Percentiles rank a stretch among this genome's conserved stretches.
Evolutionary conservation across 352 stramenopile genomes (phyloP).

Genomic region (Phytophthora pistaciae): DNA sequence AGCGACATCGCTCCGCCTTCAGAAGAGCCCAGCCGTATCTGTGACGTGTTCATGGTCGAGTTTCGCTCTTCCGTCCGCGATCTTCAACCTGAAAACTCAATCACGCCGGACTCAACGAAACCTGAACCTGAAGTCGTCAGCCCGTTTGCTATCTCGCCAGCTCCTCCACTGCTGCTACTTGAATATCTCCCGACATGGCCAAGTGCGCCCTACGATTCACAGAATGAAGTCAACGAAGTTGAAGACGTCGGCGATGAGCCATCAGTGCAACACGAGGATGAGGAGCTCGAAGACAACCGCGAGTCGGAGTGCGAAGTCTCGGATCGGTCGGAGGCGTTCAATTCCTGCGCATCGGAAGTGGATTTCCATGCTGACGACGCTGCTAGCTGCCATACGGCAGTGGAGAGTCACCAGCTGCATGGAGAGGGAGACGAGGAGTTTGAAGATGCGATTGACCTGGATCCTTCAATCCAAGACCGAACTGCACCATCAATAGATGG

Average conservation of each 20-base stretch:
- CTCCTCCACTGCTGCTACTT: conserved; percentile 21
- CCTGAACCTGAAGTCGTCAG: not conserved
- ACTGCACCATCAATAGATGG: not conserved
- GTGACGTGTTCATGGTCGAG: conserved; percentile 1
- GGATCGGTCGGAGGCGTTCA: conserved; percentile 26
- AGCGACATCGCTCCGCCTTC: not conserved
- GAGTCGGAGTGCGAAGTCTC: conserved; percentile 27
- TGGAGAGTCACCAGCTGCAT: not conserved
- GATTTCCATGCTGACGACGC: conserved; percentile 1
- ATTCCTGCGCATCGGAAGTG: conserved; percentile 31
- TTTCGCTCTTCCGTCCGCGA: not conserved
- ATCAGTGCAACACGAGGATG: not conserved
- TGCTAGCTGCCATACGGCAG: not conserved
- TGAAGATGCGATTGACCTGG: conserved; percentile 29
- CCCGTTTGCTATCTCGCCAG: not conserved
- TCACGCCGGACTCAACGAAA: too few species aligned
- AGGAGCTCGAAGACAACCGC: conserved; percentile 14
- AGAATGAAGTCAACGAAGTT: not conserved
- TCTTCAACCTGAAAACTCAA: not conserved
- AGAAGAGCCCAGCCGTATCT: not conserved
- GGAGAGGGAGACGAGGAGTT: conserved; percentile 18
- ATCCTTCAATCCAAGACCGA: not conserved
- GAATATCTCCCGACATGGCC: conserved; percentile 15
- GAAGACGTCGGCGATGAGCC: not conserved
- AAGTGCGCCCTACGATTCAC: not conserved